phyloP scores from a whole-genome alignment of 345 rosid genomes.

The Psidium friedrichsthalianum region DNA sequence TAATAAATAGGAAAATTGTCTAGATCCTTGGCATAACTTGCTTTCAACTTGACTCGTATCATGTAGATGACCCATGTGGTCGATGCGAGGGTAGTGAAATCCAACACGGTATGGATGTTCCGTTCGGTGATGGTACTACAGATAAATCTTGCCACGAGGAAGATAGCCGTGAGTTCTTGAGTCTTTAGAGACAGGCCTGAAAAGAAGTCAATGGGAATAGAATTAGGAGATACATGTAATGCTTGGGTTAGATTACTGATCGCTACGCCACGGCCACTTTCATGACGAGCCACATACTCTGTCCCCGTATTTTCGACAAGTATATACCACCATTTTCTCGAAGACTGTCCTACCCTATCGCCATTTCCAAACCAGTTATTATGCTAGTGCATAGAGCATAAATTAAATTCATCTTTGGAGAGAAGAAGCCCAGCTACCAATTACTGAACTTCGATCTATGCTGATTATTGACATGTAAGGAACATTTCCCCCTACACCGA shows the following conservation, averaged over 20 bases:
- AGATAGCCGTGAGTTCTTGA: constrained; percentile 65
- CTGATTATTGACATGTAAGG: not conserved
- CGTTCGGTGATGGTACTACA: constrained; percentile 33
- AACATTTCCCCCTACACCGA: not conserved
- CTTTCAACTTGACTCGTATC: constrained; percentile 61
- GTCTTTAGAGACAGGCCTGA: constrained; percentile 72
- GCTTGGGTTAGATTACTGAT: not conserved
- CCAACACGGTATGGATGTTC: constrained; percentile 57
- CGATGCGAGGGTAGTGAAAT: constrained; percentile 38
- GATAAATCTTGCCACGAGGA: constrained; percentile 42
- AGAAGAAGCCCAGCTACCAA: not conserved
- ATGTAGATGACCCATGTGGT: constrained; percentile 68
- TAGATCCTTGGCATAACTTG: constrained; percentile 46
- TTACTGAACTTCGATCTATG: not conserved
- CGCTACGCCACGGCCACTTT: not conserved
- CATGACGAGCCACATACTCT: not conserved
- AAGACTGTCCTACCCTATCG: not conserved
- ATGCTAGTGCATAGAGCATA: not conserved
- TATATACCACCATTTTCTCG: not conserved
- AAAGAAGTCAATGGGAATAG: not conserved
- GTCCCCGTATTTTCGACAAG: not conserved
- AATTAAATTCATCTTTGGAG: not conserved
- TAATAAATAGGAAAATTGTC: constrained; percentile 51
- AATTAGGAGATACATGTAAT: not conserved
- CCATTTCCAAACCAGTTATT: not conserved